phyloP scores from a whole-genome alignment of 2,329 filamentous ascomycete species.

The Fusarium circinatum region DNA sequence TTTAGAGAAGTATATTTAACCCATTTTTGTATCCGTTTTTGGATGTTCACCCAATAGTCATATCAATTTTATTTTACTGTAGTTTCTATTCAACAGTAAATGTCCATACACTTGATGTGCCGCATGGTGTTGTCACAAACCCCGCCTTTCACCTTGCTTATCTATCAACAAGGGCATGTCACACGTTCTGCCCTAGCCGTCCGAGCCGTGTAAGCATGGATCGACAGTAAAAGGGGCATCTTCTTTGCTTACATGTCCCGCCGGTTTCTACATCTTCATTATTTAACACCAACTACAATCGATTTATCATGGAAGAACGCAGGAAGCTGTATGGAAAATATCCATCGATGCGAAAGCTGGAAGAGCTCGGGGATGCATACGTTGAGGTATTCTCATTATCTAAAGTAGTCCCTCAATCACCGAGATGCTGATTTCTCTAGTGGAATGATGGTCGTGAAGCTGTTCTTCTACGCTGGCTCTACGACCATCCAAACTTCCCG shows the following conservation, averaged over 20 bases:
- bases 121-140: background rate
- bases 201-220: background rate
- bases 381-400: background rate
- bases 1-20: background rate
- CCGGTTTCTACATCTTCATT: background rate
- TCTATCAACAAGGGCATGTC: background rate
- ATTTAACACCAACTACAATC: background rate
- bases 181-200: background rate
- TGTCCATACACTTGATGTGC: background rate
- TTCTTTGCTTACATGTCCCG: background rate
- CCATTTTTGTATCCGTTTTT: fast-evolving
- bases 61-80: background rate
- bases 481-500: background rate
- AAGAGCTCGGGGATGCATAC: background rate
- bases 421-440: background rate
- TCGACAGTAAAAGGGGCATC: background rate
- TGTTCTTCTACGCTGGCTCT: background rate
- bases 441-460: background rate
- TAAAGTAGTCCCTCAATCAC: too few relatives aligned
- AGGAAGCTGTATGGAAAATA: background rate
- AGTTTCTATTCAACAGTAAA: background rate
- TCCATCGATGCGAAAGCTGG: background rate
- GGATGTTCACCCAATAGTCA: fast-evolving
- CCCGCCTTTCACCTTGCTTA: background rate
- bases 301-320: background rate